A percentile compares a stretch with the other conserved stretches of the same genome.
phyloP scores from a whole-genome alignment of 345 rosid genomes.

The Cardiospermum halicacabum region DNA sequence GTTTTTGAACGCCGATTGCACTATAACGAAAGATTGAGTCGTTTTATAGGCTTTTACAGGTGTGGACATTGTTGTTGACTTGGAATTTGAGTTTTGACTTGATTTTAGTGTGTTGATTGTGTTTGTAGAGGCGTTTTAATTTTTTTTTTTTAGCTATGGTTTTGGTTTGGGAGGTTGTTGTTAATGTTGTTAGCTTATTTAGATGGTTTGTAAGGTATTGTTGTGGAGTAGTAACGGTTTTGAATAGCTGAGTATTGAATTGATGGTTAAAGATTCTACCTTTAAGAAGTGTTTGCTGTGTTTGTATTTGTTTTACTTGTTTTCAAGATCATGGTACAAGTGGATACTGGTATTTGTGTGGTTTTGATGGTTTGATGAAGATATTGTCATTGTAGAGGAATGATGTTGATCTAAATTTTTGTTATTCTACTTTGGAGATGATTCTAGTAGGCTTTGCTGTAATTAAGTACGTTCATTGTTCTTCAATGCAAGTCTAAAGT shows the following conservation, averaged over 20 bases:
- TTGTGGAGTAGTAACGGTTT: neutral
- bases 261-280: neutral
- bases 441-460: neutral
- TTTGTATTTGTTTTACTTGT: neutral
- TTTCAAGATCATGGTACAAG: neutral
- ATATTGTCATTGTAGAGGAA: neutral
- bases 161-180: neutral
- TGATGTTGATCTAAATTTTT: neutral
- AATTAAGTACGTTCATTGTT: neutral
- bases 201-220: neutral
- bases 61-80: neutral
- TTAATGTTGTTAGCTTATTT: neutral
- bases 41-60: neutral
- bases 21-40: neutral
- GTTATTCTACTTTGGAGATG: neutral
- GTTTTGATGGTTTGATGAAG: too few species aligned
- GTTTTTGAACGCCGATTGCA: neutral
- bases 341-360: neutral
- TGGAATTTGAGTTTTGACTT: neutral
- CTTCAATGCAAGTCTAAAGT: neutral
- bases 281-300: neutral
- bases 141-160: neutral
- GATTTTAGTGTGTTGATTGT: neutral
- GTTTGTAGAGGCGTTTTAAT: neutral
- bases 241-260: neutral